phyloP scores from a whole-genome alignment of 2,329 filamentous ascomycete genomes.

The Dothiorella sarmentorum region DNA sequence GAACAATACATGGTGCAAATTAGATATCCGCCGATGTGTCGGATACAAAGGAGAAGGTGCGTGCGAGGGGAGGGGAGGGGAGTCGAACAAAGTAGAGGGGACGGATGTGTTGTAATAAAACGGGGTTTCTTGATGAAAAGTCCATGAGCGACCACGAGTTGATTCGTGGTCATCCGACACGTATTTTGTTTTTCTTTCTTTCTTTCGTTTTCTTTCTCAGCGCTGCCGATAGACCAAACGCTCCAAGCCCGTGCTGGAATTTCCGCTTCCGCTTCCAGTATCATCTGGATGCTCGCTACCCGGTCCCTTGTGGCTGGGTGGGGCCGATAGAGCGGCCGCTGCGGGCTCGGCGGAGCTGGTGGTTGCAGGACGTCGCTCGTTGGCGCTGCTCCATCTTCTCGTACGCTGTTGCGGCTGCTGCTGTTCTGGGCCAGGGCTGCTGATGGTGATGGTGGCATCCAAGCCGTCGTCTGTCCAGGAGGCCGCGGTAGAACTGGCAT shows the following conservation, averaged over 20 bases:
- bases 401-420: neutral
- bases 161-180: neutral
- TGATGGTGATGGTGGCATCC: neutral
- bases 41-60: neutral
- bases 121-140: neutral
- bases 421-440: constrained; percentile 1
- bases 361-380: constrained; percentile 2
- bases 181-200: neutral
- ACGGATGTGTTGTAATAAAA: neutral
- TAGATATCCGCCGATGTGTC: neutral
- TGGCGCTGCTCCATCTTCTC: constrained; percentile 13
- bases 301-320: neutral
- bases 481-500: neutral
- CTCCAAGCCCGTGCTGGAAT: neutral
- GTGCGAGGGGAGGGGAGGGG: neutral
- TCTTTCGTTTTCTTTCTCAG: neutral
- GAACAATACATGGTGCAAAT: neutral
- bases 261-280: neutral
- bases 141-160: neutral
- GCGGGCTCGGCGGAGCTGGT: constrained; percentile 2
- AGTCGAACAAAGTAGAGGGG: neutral
- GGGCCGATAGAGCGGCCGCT: neutral
- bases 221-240: constrained; percentile 13
- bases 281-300: neutral
- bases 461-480: constrained; percentile 13